A percentile compares a stretch with the other conserved stretches of the same genome.
These are phyloP conservation scores for Colletotrichum lini DNA, from an alignment of 2,329 filamentous ascomycete genomes.

Conservation along the genomic window DNA sequence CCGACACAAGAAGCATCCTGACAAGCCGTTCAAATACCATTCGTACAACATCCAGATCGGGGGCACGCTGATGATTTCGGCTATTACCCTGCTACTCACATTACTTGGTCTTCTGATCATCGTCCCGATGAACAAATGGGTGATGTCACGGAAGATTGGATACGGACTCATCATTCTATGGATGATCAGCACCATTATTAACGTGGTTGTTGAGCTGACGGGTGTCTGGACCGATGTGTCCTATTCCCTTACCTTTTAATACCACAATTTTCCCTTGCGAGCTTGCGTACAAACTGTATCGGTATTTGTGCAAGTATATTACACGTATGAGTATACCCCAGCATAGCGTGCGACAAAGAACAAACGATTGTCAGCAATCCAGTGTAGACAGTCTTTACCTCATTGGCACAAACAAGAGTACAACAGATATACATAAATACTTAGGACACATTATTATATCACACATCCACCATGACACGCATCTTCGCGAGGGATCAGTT, in stretches of 20 bases:
- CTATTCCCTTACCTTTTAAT: conserved; percentile 34
- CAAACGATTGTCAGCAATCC: conserved; percentile 3
- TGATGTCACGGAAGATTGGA: conserved; percentile 86
- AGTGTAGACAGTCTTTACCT: conserved; percentile 33
- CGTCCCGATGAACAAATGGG: conserved; percentile 89
- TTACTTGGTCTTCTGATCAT: conserved; percentile 82
- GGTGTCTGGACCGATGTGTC: conserved; percentile 64
- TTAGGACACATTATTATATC: conserved; percentile 23
- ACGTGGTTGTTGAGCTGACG: conserved; percentile 84
- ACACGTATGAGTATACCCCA: conserved; percentile 25
- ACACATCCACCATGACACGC: neutral
- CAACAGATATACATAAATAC: neutral
- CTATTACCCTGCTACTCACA: conserved; percentile 85
- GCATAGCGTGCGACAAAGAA: conserved; percentile 35
- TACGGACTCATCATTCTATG: conserved; percentile 85
- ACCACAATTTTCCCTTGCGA: neutral
- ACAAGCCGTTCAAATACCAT: conserved; percentile 74
- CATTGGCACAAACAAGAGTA: neutral
- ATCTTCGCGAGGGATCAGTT: conserved; percentile 20
- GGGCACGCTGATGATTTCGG: conserved; percentile 87
- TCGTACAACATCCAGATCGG: conserved; percentile 89
- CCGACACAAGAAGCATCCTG: conserved; percentile 77
- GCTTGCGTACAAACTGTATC: conserved; percentile 23
- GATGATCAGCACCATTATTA: conserved; percentile 83
- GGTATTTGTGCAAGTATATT: conserved; percentile 26